Base-by-base conservation (phyloP, 257 asterid genomes). In the Ophiorrhiza pumila region DNA sequence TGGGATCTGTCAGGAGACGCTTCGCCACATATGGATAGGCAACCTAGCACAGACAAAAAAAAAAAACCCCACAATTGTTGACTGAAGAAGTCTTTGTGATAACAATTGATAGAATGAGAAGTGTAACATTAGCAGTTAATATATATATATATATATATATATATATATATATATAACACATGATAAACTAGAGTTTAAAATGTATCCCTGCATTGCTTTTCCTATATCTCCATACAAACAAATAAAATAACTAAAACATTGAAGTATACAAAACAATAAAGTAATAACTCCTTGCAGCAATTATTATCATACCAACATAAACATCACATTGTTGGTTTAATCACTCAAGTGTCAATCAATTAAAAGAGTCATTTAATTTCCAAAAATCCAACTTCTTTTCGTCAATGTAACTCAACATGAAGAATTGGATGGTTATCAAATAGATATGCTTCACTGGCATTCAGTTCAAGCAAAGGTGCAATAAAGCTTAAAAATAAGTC, bases 21-120 rank as follows among this genome's bases (percentile, higher is more conserved):
- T 95, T 95, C 64, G 99, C 99, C 72, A 95, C 86, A 75, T 95
- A 95, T 69, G 99, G 99, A 92, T 95, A 95, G 59, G 99, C 99
- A n/a, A 95, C 99, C 99, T 95, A 87, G 71, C 71, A 65, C 63
- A 63, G n/a, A n/a, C n/a, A n/a, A n/a, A n/a, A n/a, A n/a, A n/a
- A n/a, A 74, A 23, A 69, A 11, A 17, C 13, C 12, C 45, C 60
- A 29, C 34, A 14, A 27, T 41, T 55, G 23, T 29, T 50, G 17
- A 31, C 67, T 12, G 31, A 29, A 43, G 32, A 49, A 39, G 60
- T 23, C 57, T 32, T 18, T 25, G 35, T 7, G 45, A 42, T 4
- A 32, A 39, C 7, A 11, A 17, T 42, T 10, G n/a, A 53, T 9
- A 25, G 17, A 72, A 43, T 5, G 14, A 41, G 61, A 22, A 46